Conservation (phyloP, 2,329 filamentous ascomycete species). For the Cladorrhinum sp. region DNA sequence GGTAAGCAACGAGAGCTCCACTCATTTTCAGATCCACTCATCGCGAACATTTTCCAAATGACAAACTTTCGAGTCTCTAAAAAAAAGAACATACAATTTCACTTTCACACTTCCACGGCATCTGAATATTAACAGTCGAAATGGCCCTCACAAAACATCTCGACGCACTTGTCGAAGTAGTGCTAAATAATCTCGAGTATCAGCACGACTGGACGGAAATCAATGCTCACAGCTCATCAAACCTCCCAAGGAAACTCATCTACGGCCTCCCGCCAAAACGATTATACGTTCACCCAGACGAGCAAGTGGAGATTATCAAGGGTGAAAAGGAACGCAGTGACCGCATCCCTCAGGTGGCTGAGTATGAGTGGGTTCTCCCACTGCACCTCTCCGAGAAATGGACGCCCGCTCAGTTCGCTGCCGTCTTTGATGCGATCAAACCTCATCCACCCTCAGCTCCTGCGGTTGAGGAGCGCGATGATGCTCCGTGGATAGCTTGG, state of each 20-base stretch:
- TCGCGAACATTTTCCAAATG: not conserved
- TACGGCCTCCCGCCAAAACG: constrained; percentile 70
- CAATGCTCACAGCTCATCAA: constrained; percentile 48
- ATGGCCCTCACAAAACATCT: constrained; percentile 24
- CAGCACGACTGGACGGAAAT: constrained; percentile 74
- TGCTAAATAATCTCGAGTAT: constrained; percentile 68
- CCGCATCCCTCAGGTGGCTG: constrained; percentile 48
- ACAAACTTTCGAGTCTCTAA: not conserved
- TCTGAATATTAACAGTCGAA: not conserved
- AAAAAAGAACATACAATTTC: too few relatives aligned
- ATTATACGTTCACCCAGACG: constrained; percentile 77
- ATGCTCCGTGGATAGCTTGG: constrained; percentile 40
- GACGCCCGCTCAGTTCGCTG: constrained; percentile 63
- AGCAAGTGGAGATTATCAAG: constrained; percentile 71
- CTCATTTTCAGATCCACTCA: not conserved
- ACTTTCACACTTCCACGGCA: not conserved
- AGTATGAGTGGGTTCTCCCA: constrained; percentile 75
- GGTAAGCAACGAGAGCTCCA: too few relatives aligned
- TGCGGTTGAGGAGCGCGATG: constrained; percentile 16
- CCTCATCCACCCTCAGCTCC: constrained; percentile 43
- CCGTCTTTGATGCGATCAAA: constrained; percentile 64
- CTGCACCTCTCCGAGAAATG: constrained; percentile 71
- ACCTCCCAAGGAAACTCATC: constrained; percentile 61
- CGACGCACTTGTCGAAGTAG: constrained; percentile 52
- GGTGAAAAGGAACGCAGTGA: constrained; percentile 50